These are phyloP conservation scores for Aschersonia sp. DNA, from an alignment of 2,329 filamentous ascomycete species.

Conservation along the genomic window DNA sequence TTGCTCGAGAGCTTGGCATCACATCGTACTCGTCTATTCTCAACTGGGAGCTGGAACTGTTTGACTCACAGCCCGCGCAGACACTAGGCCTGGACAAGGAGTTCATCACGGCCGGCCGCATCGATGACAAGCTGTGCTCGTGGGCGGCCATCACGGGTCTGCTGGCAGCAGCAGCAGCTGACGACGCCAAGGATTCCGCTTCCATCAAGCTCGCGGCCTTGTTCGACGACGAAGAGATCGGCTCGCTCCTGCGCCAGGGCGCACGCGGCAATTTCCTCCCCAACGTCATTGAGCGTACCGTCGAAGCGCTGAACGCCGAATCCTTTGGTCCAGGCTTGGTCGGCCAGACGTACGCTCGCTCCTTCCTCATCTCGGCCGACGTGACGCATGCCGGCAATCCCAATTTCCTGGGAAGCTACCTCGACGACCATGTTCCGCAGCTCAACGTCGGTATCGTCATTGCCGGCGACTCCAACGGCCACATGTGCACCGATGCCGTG, in stretches of 20 bases:
- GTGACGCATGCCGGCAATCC: constrained; percentile 91
- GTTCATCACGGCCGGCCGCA: constrained; percentile 86
- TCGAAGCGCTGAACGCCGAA: constrained; percentile 48
- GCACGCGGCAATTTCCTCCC: constrained; percentile 82
- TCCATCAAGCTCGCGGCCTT: constrained; percentile 82
- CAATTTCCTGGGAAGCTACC: constrained; percentile 76
- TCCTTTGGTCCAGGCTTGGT: constrained; percentile 45
- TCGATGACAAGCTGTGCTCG: constrained; percentile 95
- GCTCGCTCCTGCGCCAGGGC: constrained; percentile 78
- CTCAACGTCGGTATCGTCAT: constrained; percentile 80
- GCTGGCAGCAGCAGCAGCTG: constrained; percentile 42
- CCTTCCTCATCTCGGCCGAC: constrained; percentile 83
- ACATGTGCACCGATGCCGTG: constrained; percentile 90
- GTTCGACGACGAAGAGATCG: constrained; percentile 96
- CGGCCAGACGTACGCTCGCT: constrained; percentile 75
- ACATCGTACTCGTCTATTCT: constrained; percentile 58
- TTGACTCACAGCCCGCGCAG: constrained; percentile 73
- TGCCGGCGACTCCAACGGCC: constrained; percentile 72
- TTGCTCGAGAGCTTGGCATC: constrained; percentile 65
- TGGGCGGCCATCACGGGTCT: constrained; percentile 82
- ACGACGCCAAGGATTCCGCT: constrained; percentile 32
- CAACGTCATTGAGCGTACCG: constrained; percentile 62
- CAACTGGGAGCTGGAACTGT: constrained; percentile 96
- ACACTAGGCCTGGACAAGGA: constrained; percentile 78
- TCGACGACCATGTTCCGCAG: constrained; percentile 71